These are phyloP conservation scores for Penicillium sp. DNA, from an alignment of 2,329 filamentous ascomycete species.

Conservation along the genomic window DNA sequence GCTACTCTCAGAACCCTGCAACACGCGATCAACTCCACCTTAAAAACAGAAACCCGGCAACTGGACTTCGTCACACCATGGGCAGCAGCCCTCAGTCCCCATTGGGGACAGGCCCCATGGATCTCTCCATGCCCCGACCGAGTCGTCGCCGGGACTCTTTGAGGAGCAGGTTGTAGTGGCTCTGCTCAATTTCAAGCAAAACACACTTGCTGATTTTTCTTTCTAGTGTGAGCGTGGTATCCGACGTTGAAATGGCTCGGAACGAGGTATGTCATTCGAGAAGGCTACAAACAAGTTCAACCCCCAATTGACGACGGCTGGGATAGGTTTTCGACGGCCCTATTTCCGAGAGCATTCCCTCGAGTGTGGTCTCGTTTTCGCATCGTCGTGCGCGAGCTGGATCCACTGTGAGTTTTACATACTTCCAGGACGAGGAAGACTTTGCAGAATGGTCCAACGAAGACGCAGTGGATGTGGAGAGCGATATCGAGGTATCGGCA, in stretches of 20 bases:
- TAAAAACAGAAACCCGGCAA: not conserved
- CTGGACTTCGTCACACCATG: slow-evolving; percentile 27
- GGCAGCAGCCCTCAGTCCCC: slow-evolving; percentile 31
- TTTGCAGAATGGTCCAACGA: slow-evolving; percentile 54
- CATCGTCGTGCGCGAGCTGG: slow-evolving; percentile 80
- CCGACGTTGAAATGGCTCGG: slow-evolving; percentile 98
- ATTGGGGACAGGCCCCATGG: slow-evolving; percentile 25
- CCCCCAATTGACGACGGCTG: slow-evolving; percentile 8
- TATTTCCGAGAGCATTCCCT: slow-evolving; percentile 93
- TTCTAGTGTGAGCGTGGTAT: slow-evolving; percentile 71
- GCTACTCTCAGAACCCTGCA: not conserved
- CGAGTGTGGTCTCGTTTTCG: slow-evolving; percentile 86
- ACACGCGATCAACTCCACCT: not conserved
- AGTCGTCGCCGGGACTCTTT: slow-evolving; percentile 40
- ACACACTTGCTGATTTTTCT: slow-evolving; percentile 20
- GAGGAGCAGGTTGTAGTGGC: slow-evolving; percentile 39
- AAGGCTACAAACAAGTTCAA: not conserved
- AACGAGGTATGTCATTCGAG: slow-evolving; percentile 68
- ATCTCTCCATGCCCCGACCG: slow-evolving; percentile 23
- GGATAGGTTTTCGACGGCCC: slow-evolving; percentile 79
- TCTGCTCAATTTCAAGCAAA: not conserved
- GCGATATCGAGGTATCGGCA: slow-evolving; percentile 49
- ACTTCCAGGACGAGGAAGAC: slow-evolving; percentile 75
- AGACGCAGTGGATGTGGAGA: slow-evolving; percentile 45
- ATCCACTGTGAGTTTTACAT: slow-evolving; percentile 86